phyloP scores from a whole-genome alignment of 179 eudicot genomes.

The Beta lomatogona region DNA sequence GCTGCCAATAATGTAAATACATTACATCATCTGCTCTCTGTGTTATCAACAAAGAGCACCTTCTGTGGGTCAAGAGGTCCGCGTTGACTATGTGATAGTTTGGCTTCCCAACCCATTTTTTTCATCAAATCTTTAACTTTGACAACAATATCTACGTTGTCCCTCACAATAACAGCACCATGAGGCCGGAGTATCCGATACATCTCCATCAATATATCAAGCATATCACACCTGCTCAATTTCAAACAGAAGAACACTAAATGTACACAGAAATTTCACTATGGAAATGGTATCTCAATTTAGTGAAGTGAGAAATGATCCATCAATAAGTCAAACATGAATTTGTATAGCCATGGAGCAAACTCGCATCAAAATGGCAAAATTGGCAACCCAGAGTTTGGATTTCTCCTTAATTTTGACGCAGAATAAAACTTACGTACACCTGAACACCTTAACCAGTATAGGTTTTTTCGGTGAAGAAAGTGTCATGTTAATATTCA shows the following conservation, averaged over 20 bases:
- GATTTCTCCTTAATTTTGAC: too few relatives aligned
- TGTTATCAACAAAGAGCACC: conserved; percentile 40
- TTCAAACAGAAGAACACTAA: not conserved
- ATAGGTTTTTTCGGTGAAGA: too few relatives aligned
- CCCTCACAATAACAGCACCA: conserved; percentile 41
- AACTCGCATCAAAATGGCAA: too few relatives aligned
- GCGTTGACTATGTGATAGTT: conserved; percentile 35
- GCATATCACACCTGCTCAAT: conserved; percentile 38
- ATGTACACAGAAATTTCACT: not conserved
- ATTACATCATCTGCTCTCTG: too few relatives aligned
- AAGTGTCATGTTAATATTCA: too few relatives aligned
- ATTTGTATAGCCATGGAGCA: too few relatives aligned
- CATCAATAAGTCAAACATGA: not conserved
- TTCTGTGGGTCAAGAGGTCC: conserved; percentile 40
- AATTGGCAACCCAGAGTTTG: too few relatives aligned
- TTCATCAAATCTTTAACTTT: conserved; percentile 33
- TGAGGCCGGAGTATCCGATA: conserved; percentile 42
- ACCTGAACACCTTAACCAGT: too few relatives aligned
- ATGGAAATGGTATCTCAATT: not conserved
- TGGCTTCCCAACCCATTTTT: conserved; percentile 36
- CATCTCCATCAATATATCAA: conserved; percentile 40
- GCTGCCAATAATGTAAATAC: too few relatives aligned
- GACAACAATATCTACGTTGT: conserved; percentile 32
- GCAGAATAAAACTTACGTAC: too few relatives aligned
- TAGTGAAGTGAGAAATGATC: too few relatives aligned